These are phyloP conservation scores for Trichoderma gracile DNA, from an alignment of 2,329 filamentous ascomycete genomes.

Conservation along the genomic window DNA sequence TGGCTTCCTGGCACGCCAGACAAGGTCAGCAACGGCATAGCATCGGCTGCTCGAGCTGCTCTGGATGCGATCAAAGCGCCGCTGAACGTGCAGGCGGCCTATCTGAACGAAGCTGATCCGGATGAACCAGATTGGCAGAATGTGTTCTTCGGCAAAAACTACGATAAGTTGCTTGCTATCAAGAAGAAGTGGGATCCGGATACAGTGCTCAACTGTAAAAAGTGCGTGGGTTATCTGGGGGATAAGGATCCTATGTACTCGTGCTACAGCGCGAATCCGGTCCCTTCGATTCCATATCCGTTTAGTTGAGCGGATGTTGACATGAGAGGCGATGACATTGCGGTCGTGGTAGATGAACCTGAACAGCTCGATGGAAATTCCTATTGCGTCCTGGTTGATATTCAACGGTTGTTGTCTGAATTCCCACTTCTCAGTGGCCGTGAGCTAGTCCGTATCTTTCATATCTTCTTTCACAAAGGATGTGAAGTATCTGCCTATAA, in stretches of 20 bases:
- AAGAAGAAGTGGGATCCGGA: constrained; percentile 52
- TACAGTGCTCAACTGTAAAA: constrained; percentile 6
- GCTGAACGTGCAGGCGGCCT: constrained; percentile 34
- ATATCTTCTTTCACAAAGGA: no score
- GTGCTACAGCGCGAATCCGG: not conserved
- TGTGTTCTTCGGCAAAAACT: constrained; percentile 51
- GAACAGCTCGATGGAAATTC: no score
- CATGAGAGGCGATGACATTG: no score
- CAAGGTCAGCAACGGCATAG: not conserved
- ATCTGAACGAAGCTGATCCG: constrained; percentile 55
- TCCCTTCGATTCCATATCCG: not conserved
- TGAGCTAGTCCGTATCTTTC: no score
- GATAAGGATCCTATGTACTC: constrained; percentile 6
- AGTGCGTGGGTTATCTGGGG: constrained; percentile 14
- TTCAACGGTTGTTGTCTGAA: no score
- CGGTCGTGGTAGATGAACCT: no score
- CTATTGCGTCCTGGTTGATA: no score
- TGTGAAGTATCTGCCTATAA: no score
- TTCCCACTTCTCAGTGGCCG: no score
- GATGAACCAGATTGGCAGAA: constrained; percentile 48
- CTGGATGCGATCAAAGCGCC: not conserved
- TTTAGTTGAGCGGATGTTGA: not conserved
- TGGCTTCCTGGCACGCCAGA: constrained; percentile 2
- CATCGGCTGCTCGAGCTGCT: not conserved
- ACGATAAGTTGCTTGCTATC: constrained; percentile 43